Base-by-base conservation (phyloP, 1,284 basidiomycete genomes). In the Moniliophthora roreri region DNA sequence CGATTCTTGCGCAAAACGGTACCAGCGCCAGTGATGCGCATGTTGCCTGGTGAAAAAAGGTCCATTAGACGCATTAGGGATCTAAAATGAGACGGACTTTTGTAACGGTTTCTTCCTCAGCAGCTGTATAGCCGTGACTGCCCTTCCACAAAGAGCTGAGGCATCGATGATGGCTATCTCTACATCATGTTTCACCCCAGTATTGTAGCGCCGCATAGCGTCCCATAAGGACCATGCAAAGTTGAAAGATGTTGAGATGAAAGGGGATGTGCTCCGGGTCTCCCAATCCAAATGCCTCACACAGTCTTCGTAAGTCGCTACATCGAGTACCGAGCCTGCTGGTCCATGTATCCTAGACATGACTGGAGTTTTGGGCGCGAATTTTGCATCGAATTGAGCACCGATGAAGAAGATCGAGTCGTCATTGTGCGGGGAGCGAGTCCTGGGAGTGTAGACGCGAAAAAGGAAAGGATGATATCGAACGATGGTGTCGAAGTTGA, bases 141-240 rank as follows among this genome's bases (percentile, higher is more conserved):
- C 81, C 57, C 78, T 74, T 39, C 76, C 77, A 20, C 74, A 68
- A 28, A 89, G 70, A 48, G 79, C 75, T 52, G 71, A 70, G 1
- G 85, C 82, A 70, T 90, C 87, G 63, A 90, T 89, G 51, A 90
- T 72, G 10, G 87, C 88, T 56, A 90, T 88, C 65, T 90, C 78
- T 20, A 90, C 72, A 52, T 86, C 81, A 57, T 88, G 84, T 66
- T 90, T 89, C 53, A 88, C 70, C 36, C 81, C 81, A 36, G 75
- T 68, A 59, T 84, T 81, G 62, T 87, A 88, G 20, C 87, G 79
- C 54, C 85, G 73, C n/a, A 85, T 76, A 5, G 87, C 88, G 63
- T 90, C 88, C 87, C 87, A 90, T 34, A 90, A 75, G 11, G 87
- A 82, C 88, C 87, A 90, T 32, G 78, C 80, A 61, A 89, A 87